Percentiles rank a stretch among this genome's conserved stretches.
Conservation (phyloP, 106 monocot genomes). For the Cymbidium sinense region DNA sequence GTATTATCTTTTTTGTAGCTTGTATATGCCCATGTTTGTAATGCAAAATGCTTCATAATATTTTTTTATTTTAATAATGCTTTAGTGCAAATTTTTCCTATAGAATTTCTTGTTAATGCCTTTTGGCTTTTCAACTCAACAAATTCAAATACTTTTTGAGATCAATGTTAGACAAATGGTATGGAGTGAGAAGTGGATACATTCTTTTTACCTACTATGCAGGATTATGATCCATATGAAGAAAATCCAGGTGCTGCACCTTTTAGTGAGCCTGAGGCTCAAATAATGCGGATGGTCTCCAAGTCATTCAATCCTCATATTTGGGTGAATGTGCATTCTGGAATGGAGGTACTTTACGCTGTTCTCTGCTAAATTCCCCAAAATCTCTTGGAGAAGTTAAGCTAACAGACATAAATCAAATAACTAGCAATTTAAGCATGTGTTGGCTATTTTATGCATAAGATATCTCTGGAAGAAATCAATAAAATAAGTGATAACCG, state of each 20-base stretch:
- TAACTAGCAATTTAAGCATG: neutral
- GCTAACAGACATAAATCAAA: neutral
- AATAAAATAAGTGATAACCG: neutral
- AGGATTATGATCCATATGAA: slow-evolving; percentile 99
- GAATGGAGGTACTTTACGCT: slow-evolving; percentile 78
- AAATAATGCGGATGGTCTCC: slow-evolving; percentile 80
- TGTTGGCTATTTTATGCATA: neutral
- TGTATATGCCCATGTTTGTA: neutral
- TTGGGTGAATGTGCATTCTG: slow-evolving; percentile 96
- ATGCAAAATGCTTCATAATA: slow-evolving; percentile 7
- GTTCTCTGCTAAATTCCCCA: neutral
- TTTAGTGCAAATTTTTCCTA: neutral
- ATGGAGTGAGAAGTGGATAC: neutral
- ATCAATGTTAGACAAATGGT: neutral
- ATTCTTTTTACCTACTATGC: slow-evolving; percentile 4
- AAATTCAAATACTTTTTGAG: neutral
- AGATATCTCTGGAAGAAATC: neutral
- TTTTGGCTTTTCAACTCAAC: neutral
- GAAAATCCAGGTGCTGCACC: slow-evolving; percentile 87
- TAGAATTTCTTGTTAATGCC: neutral
- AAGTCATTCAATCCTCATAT: slow-evolving; percentile 83
- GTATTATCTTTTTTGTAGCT: neutral
- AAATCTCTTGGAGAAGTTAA: neutral
- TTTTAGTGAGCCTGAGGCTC: slow-evolving; percentile 95
- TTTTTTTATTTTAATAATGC: neutral